A percentile compares a stretch with the other conserved stretches of the same genome.
Evolutionary conservation across 1,284 basidiomycete species (phyloP).

Genomic region (Pseudozyma tsukubaensis): DNA sequence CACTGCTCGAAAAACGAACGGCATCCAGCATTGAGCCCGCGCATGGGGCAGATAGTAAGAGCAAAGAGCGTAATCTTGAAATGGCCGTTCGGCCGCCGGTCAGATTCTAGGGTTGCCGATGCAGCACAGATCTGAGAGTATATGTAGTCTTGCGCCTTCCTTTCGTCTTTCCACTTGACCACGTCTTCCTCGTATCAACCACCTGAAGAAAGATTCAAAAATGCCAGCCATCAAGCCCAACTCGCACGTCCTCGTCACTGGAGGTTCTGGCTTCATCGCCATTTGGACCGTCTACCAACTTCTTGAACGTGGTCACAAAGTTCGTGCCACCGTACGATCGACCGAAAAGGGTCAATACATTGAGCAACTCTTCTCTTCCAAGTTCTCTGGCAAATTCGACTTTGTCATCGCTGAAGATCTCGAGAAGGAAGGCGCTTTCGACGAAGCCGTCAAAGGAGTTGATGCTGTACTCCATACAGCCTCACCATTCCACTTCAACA

Average conservation of each 20-base stretch:
- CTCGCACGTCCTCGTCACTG: slow-evolving; percentile 71
- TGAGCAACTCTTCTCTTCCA: slow-evolving; percentile 71
- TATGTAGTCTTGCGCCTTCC: no score
- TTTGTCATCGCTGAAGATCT: slow-evolving; percentile 75
- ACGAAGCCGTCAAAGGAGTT: slow-evolving; percentile 77
- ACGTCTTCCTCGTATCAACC: no score
- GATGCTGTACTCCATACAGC: slow-evolving; percentile 76
- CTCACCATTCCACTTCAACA: slow-evolving; percentile 71
- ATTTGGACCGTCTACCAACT: slow-evolving; percentile 71
- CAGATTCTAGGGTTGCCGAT: no score
- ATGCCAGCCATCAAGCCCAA: slow-evolving; percentile 71
- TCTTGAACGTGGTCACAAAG: slow-evolving; percentile 68
- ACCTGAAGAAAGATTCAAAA: no score
- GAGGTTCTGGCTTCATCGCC: slow-evolving; percentile 71
- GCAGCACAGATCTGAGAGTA: no score
- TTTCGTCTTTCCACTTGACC: no score
- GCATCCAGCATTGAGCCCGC: no score
- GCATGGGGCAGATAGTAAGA: no score
- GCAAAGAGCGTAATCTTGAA: no score
- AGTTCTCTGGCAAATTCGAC: slow-evolving; percentile 72
- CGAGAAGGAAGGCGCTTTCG: slow-evolving; percentile 75
- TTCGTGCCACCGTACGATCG: slow-evolving; percentile 75
- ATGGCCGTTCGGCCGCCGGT: no score
- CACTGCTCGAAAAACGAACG: no score
- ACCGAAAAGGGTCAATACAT: slow-evolving; percentile 73